A percentile compares a stretch with the other conserved stretches of the same genome.
These are phyloP conservation scores for Cryptococcus deneoformans DNA, from an alignment of 1,284 basidiomycete species.

Conservation along the genomic window DNA sequence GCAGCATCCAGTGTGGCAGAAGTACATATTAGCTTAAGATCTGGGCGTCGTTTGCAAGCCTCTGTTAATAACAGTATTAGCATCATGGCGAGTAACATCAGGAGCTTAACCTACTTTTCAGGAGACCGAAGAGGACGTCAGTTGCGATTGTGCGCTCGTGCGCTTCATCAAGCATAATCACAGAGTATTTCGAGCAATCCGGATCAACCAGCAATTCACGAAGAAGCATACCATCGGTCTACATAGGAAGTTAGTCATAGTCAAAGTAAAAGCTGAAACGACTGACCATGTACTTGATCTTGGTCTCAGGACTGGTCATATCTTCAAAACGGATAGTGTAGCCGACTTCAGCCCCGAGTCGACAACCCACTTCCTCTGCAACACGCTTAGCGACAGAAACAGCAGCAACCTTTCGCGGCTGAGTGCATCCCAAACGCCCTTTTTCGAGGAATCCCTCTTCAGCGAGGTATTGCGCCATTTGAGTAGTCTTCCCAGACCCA, in stretches of 20 bases:
- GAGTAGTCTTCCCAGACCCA: constrained; percentile 89
- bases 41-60: constrained; percentile 87
- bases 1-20: constrained; percentile 99
- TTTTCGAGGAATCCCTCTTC: constrained; percentile 82
- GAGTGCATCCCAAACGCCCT: constrained; percentile 93
- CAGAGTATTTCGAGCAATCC: constrained; percentile 85
- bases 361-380: constrained; percentile 94
- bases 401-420: constrained; percentile 96
- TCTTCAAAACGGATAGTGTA: constrained; percentile 99
- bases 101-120: constrained; percentile 72
- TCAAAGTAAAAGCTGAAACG: background rate
- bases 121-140: constrained; percentile 92
- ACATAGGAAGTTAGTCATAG: constrained; percentile 3
- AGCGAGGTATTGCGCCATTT: constrained; percentile 91
- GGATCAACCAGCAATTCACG: constrained; percentile 96
- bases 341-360: constrained; percentile 94
- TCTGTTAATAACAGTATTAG: constrained; percentile 55
- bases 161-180: constrained; percentile 98
- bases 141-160: constrained; percentile 98
- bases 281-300: constrained; percentile 93
- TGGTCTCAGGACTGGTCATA: constrained; percentile 94
- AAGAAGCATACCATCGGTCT: constrained; percentile 97
- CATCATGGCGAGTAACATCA: background rate
- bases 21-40: constrained; percentile 96
- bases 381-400: constrained; percentile 99